These are phyloP conservation scores for Fusarium bulbicola DNA, from an alignment of 2,329 filamentous ascomycete species.

Conservation along the genomic window DNA sequence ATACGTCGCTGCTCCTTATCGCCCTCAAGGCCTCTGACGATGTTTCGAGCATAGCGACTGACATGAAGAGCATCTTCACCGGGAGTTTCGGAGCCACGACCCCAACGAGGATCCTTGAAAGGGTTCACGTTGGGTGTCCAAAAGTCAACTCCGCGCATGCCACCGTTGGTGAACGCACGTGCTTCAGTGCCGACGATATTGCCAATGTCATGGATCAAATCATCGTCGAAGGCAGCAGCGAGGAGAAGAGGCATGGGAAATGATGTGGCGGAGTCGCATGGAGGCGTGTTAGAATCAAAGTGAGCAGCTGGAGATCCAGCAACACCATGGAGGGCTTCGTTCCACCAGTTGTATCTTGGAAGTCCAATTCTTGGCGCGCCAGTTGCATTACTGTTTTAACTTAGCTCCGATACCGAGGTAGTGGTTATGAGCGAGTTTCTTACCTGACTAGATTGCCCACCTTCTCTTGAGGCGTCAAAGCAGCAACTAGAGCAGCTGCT, in stretches of 20 bases:
- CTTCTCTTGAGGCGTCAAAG: neutral
- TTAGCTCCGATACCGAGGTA: accelerated
- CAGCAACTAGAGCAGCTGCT: neutral
- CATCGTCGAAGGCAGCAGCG: neutral
- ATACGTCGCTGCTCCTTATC: constrained; percentile 5
- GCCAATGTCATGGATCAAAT: neutral
- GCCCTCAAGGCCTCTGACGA: neutral
- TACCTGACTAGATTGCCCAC: constrained; percentile 3
- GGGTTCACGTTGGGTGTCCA: constrained; percentile 11
- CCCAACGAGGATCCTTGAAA: constrained; percentile 5
- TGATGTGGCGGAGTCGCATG: neutral
- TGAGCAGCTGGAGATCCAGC: neutral
- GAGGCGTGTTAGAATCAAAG: neutral
- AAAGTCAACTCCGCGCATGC: neutral
- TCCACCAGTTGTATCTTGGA: constrained; percentile 14
- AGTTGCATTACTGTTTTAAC: neutral
- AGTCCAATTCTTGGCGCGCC: constrained; percentile 1
- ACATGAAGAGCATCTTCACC: constrained; percentile 5
- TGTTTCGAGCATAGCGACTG: neutral
- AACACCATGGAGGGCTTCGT: neutral
- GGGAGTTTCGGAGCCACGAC: constrained; percentile 2
- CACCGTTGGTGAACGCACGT: neutral
- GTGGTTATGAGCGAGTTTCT: accelerated
- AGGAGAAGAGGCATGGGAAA: constrained; percentile 5
- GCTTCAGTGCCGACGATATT: neutral